These are phyloP conservation scores for Metschnikowia baotianmanensis DNA, from an alignment of 805 yeast species.

Conservation along the genomic window DNA sequence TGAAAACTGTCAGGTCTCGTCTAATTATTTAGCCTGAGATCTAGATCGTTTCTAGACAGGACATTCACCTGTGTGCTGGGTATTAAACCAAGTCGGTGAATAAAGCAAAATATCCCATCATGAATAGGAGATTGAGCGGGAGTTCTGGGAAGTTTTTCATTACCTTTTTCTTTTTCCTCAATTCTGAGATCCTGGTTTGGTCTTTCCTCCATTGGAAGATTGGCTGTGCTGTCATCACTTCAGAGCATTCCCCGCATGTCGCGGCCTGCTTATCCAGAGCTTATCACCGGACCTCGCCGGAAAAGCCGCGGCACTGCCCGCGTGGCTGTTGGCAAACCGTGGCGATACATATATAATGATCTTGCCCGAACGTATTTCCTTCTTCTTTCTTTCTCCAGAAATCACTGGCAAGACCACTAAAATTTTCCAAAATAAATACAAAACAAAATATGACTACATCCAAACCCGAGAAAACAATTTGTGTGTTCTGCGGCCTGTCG, in stretches of 20 bases:
- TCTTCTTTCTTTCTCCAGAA: too few species aligned
- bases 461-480: conserved; percentile 46
- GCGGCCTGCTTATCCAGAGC: conserved; percentile 1
- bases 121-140: too few species aligned
- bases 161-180: neutral
- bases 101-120: too few species aligned
- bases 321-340: conserved; percentile 1
- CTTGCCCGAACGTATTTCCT: too few species aligned
- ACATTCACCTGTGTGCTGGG: too few species aligned
- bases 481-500: conserved; percentile 87
- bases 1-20: too few species aligned
- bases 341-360: too few species aligned
- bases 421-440: neutral
- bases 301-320: conserved; percentile 12
- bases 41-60: too few species aligned
- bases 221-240: neutral
- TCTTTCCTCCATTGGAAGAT: neutral
- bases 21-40: too few species aligned
- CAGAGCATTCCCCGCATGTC: neutral
- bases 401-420: neutral
- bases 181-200: conserved; percentile 1
- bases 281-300: conserved; percentile 10
- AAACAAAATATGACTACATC: conserved; percentile 23
- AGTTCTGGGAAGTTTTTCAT: neutral
- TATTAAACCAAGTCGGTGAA: too few species aligned